phyloP scores from a whole-genome alignment of 805 yeast species.

The Teunomyces lycoperdinae region DNA sequence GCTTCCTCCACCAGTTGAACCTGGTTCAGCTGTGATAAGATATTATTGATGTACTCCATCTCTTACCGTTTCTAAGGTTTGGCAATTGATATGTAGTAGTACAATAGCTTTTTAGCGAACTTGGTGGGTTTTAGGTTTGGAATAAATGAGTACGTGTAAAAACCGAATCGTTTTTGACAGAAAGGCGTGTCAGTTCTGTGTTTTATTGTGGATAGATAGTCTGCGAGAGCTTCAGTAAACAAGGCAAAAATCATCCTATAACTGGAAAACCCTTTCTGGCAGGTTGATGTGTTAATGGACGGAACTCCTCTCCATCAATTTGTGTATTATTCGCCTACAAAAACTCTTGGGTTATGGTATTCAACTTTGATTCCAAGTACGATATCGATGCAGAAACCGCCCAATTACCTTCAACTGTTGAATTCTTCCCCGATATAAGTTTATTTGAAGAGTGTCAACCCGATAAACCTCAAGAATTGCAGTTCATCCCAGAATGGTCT shows the following conservation, averaged over 20 bases:
- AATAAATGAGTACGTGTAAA: not conserved
- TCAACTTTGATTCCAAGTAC: slow-evolving; percentile 9
- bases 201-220: not conserved
- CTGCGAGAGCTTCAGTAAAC: not conserved
- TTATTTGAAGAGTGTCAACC: slow-evolving; percentile 16
- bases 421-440: slow-evolving; percentile 23
- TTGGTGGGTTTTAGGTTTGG: not conserved
- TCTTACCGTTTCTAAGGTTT: not conserved
- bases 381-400: slow-evolving; percentile 4
- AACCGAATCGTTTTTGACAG: not conserved
- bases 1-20: slow-evolving; percentile 68
- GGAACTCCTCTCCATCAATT: not conserved
- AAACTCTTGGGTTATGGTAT: not conserved
- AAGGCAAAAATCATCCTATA: not conserved
- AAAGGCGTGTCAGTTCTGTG: not conserved
- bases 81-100: not conserved
- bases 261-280: not conserved
- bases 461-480: not conserved
- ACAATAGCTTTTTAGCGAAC: not conserved
- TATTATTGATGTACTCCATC: slow-evolving; percentile 40
- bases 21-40: slow-evolving; percentile 31
- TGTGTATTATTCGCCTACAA: not conserved
- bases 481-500: slow-evolving; percentile 44
- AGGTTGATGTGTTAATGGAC: not conserved
- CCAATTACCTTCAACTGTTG: slow-evolving; percentile 11